Evolutionary conservation across 805 yeast genomes (phyloP), one percentile per base, ranked within the genome.

Genomic region (Ogataea angusta): DNA sequence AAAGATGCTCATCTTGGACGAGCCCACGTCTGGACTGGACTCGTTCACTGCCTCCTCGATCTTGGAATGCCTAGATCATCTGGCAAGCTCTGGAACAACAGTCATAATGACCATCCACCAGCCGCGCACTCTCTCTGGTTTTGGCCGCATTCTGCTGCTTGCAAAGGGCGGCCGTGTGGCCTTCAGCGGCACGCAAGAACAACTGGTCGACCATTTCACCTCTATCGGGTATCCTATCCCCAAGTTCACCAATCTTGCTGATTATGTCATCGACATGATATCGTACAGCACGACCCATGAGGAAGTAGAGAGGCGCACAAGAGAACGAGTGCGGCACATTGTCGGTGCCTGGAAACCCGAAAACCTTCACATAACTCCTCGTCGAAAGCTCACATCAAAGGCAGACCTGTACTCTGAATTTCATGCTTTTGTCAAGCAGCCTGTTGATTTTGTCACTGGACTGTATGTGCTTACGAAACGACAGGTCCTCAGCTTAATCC

Each of bases 11-110:
- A 70, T 88, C 36, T 61, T 88, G 17, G 96, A 88, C 61, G 96
- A 88, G 55, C 95, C 96, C 2, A 88, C 95, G 0, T 85, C 95
- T 4, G 96, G 96, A 0, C 68, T 88, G 18, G 96, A 88, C 55
- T 77, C 90, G 10, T 77, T 85, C 42, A 85, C 93, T 0, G 84
- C 95, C 0, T 70, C 76, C 1, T 74, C 85, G 2, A 82, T 87
- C 25, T 58, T 88, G 29, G 66, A 70, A 22, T 75, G 87, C 28
- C 66, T 87, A 42, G 68, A 76, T 36, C 67, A 69, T 3, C 60
- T 88, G 26, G 76, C 88, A 2, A 56, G 62, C n/a, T 73, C 70
- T 22, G 78, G 81, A 6, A 77, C 80, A 10, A 85, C 95, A 0
- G 72, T 88, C 7, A 73, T 87, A 17, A 64, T 76, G 48, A 86